phyloP scores from a whole-genome alignment of 2,329 filamentous ascomycete genomes.

The Pestalotiopsis sp. region DNA sequence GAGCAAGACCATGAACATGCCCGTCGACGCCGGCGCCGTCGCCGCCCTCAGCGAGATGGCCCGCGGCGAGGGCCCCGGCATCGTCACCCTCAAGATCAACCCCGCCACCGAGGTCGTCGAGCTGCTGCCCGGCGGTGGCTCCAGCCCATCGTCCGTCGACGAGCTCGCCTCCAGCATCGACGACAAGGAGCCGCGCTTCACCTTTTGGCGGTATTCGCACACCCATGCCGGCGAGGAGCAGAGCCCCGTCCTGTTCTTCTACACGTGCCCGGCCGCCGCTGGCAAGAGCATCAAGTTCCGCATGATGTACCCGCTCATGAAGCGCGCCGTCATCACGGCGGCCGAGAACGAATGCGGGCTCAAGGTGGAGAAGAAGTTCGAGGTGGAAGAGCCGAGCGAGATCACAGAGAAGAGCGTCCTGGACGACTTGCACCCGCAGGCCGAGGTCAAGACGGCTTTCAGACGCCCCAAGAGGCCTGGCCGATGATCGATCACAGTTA shows the following conservation, averaged over 20 bases:
- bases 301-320: conserved; percentile 81
- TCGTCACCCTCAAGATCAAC: conserved; percentile 77
- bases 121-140: conserved; percentile 56
- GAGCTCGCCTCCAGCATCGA: conserved; percentile 65
- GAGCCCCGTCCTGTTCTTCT: conserved; percentile 74
- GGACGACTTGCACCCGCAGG: conserved; percentile 69
- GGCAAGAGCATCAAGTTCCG: conserved; percentile 76
- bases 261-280: conserved; percentile 72
- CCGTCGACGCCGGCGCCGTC: conserved; percentile 63
- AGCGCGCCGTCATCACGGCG: conserved; percentile 65
- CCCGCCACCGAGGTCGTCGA: conserved; percentile 68
- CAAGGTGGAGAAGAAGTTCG: conserved; percentile 69
- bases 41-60: conserved; percentile 63
- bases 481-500: conserved; percentile 39
- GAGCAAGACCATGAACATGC: conserved; percentile 59
- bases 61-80: conserved; percentile 46
- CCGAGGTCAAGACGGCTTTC: conserved; percentile 68
- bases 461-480: conserved; percentile 80
- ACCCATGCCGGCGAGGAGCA: conserved; percentile 53
- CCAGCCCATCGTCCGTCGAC: conserved; percentile 53
- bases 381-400: conserved; percentile 68
- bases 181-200: conserved; percentile 71
- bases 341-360: conserved; percentile 69
- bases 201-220: conserved; percentile 72
- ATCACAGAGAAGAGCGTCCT: conserved; percentile 67